Evolutionary conservation across 768 basidiomycete species (phyloP).

Genomic region (Tylopilus sp.): DNA sequence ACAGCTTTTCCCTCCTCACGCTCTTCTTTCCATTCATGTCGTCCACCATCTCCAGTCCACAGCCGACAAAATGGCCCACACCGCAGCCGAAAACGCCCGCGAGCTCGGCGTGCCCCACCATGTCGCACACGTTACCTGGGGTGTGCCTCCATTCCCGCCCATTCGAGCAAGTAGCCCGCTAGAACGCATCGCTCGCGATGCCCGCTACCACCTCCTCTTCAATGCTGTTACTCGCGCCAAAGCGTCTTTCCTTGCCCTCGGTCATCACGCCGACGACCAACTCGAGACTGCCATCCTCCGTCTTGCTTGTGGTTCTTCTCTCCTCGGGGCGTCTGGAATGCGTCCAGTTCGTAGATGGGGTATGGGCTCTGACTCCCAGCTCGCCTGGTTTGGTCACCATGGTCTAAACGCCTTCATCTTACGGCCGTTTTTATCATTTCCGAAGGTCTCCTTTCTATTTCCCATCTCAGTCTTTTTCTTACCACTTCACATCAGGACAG

Average conservation of each 20-base stretch:
- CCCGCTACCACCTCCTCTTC: constrained; percentile 54
- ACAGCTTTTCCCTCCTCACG: constrained; percentile 36
- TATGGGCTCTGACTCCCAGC: constrained; percentile 52
- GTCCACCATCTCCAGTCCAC: constrained; percentile 66
- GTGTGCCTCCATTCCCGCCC: constrained; percentile 44
- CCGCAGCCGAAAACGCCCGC: constrained; percentile 42
- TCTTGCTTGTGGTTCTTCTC: constrained; percentile 52
- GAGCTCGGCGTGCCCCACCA: constrained; percentile 44
- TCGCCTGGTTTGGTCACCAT: constrained; percentile 44
- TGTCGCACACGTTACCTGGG: constrained; percentile 56
- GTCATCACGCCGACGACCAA: constrained; percentile 82
- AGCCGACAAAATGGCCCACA: constrained; percentile 53
- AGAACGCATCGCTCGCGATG: constrained; percentile 56
- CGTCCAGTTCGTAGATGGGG: constrained; percentile 66
- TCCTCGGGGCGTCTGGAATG: constrained; percentile 66
- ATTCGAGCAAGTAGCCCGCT: constrained; percentile 42
- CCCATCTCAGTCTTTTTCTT: neutral
- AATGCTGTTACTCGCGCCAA: constrained; percentile 39
- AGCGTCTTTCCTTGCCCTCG: constrained; percentile 52
- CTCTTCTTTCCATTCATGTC: constrained; percentile 55
- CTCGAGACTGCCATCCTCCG: constrained; percentile 79
- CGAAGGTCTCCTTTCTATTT: constrained; percentile 50
- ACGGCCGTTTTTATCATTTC: constrained; percentile 63
- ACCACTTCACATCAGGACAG: constrained; percentile 51
- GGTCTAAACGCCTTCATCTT: constrained; percentile 71